Evolutionary conservation across 352 stramenopile species (phyloP).

Genomic region (Phytopythium boreale): DNA sequence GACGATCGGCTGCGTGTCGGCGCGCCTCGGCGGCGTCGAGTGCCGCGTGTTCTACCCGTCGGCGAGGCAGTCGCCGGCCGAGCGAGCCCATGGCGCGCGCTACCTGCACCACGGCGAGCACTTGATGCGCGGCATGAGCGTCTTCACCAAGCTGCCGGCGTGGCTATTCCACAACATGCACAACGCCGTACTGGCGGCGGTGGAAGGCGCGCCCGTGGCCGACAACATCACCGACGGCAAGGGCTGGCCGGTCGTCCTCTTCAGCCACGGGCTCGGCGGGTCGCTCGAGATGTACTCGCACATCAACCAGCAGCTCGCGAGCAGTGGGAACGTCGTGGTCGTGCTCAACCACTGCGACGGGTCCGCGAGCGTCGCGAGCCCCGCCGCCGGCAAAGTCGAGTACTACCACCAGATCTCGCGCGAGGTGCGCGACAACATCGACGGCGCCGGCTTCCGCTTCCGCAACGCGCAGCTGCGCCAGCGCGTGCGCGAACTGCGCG

Average conservation of each 20-base stretch:
- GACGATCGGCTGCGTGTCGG: conserved; percentile 39
- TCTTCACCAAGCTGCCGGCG: conserved; percentile 43
- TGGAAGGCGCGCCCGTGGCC: conserved; percentile 35
- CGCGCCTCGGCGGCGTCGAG: conserved; percentile 44
- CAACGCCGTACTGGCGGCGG: conserved; percentile 43
- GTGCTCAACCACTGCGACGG: conserved; percentile 62
- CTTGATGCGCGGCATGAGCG: conserved; percentile 39
- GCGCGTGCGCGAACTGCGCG: conserved; percentile 47
- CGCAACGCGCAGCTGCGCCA: conserved; percentile 56
- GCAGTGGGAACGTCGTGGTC: conserved; percentile 52
- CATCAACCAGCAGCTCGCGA: conserved; percentile 66
- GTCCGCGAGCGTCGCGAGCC: conserved; percentile 53
- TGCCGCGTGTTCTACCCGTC: conserved; percentile 69
- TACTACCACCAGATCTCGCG: conserved; percentile 62
- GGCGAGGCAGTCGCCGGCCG: conserved; percentile 4
- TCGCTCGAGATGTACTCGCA: conserved; percentile 62
- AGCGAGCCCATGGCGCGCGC: conserved; percentile 2
- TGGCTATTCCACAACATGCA: conserved; percentile 54
- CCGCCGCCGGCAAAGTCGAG: conserved; percentile 31
- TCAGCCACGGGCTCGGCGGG: conserved; percentile 58
- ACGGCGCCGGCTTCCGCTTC: conserved; percentile 53
- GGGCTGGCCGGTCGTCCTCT: conserved; percentile 57
- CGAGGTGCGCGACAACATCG: conserved; percentile 39
- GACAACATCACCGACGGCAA: conserved; percentile 5
- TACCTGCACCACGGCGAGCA: conserved; percentile 60